Base-by-base conservation (phyloP, 2,329 filamentous ascomycete species). In the Macrophomina tecta region DNA sequence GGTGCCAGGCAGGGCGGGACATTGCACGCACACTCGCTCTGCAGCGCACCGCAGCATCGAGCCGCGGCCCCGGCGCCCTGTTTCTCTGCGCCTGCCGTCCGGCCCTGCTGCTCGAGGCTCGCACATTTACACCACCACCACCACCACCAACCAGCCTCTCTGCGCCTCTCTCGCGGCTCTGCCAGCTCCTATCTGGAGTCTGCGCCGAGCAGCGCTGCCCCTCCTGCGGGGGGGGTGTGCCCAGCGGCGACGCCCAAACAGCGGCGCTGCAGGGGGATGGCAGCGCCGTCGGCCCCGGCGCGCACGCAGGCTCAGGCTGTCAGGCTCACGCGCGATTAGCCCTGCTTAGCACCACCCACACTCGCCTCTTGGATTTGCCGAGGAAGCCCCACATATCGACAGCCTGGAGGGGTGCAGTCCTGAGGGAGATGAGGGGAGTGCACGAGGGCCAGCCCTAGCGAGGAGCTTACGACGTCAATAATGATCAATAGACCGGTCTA, bases 401-500 rank as follows among this genome's bases (percentile, higher is more conserved):
- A 34, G 56, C 40, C 40, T 61, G 40, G 56, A 61, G 38, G 56
- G 56, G 14, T 49, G 36, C 49, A 18, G 61, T 64, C 49, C 49
- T 64, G 61, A 64, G 61, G 61, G 61, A 64, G 61, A 64, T 64
- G 61, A 64, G 61, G 34, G 49, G 61, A 62, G 40, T 61, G 42
- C 56, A 46, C 56, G 40, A 52, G 28, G 60, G 32, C 60, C 61
- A 64, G 61, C 61, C 61, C 61, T 64, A 53, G 61, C 61, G 61
- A 64, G 46, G 40, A 64, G 61, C 61, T 64, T 40, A 64, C 61
- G 61, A 64, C 61, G 61, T 64, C 61, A 64, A 64, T 64, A 64
- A 64, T 45, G 16, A 16, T 45, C 11, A 52, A 36, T 38, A 32
- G 16, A 18, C 45, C 61, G 18, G 34, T 51, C 60, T 30, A 51